Evolutionary conservation across 495 filamentous ascomycete species (phyloP), one percentile per base, ranked within the genome.

Genomic region (Cercophora newfieldiana): DNA sequence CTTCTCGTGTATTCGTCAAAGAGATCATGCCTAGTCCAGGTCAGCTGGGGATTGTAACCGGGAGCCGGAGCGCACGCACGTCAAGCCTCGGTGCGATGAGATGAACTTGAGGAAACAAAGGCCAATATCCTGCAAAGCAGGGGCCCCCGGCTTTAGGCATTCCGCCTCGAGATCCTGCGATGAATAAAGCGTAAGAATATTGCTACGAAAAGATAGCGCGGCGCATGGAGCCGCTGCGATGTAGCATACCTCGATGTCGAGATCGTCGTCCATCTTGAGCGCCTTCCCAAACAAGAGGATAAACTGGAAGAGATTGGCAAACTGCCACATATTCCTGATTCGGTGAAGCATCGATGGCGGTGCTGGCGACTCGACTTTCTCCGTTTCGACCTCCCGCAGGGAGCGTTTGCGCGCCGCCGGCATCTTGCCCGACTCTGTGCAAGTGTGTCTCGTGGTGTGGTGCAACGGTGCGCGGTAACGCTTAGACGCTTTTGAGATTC

Each of bases 1-100:
- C 92, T 88, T 68, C 92, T 88, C 54, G 94, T 91, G 66, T 97
- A 96, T 74, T 98, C 93, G 74, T 98, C 93, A 69, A 98, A 98
- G 54, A 94, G 87, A 7, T 94, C 94, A 25, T 83, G 88, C 2
- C 94, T 97, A 68, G 3, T 29, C 16, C 5, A 22, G 8, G 47
- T 25, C 31, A 31, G 3, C 37, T 74, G 60, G 75, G 48, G 63
- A 67, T 50, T 50, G 59, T 0, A 57, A 16, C 33, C 49, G 59
- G 16, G 64, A 24, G 57, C 22, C 18, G 26, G 37, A 60, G 29
- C 30, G 25, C 10, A 84, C 92, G 68, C 88, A 95, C 91, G 89
- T 94, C 7, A 98, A 82, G 66, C 93, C 93, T 60, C 92, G 88
- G 79, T 97, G 93, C 59, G 94, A 97, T 12, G 95, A 97, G 24